Evolutionary conservation across 495 filamentous ascomycete species (phyloP).

Genomic region (Jackrogersella multiformis): DNA sequence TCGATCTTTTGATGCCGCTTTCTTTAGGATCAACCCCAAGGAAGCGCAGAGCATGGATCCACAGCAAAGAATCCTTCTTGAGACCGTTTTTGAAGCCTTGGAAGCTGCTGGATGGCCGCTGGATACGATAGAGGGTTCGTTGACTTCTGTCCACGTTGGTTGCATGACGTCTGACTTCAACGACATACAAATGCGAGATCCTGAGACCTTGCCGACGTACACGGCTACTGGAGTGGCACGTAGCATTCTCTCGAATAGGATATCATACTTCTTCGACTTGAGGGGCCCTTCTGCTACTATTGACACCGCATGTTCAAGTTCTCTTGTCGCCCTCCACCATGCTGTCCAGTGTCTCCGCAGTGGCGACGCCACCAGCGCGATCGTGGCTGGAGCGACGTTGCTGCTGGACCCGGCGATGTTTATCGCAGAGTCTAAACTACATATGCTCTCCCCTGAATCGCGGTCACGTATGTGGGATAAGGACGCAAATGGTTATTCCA

Average conservation of each 20-base stretch:
- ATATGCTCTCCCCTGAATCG: conserved; percentile 50
- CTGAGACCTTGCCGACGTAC: conserved; percentile 36
- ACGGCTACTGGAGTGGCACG: conserved; percentile 38
- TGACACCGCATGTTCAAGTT: conserved; percentile 60
- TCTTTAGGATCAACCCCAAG: conserved; percentile 48
- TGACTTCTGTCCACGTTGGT: not conserved
- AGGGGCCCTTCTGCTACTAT: conserved; percentile 50
- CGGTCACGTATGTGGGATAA: conserved; percentile 52
- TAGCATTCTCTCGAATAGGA: conserved; percentile 56
- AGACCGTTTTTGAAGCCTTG: conserved; percentile 36
- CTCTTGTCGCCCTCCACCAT: conserved; percentile 51
- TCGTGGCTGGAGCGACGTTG: conserved; percentile 52
- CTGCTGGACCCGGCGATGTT: conserved; percentile 46
- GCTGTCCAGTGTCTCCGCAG: conserved; percentile 53
- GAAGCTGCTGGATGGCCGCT: no score
- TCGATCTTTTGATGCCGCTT: conserved; percentile 51
- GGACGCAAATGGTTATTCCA: conserved; percentile 64
- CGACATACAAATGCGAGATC: not conserved
- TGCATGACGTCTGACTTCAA: not conserved
- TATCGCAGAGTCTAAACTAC: not conserved
- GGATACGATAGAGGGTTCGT: no score
- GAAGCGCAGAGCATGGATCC: conserved; percentile 48
- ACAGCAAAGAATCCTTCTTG: conserved; percentile 53
- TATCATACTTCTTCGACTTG: conserved; percentile 60
- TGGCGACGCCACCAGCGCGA: conserved; percentile 51